phyloP scores from a whole-genome alignment of 352 stramenopile species.

The Phytopythium delawarense region DNA sequence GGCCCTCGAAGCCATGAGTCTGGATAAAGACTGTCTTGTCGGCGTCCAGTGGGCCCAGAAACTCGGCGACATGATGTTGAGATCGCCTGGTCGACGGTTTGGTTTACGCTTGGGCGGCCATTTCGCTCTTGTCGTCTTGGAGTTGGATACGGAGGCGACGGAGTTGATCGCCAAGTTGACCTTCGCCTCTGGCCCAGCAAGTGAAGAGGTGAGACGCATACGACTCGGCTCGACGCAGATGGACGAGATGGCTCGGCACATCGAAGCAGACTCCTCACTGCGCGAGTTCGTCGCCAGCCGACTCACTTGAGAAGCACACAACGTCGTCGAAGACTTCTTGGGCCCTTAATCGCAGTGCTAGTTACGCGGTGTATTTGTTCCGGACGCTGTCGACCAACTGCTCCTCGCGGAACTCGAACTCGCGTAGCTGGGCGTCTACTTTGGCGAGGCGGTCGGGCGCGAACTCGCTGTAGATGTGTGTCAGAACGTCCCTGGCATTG shows the following conservation, averaged over 20 bases:
- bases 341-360: no score
- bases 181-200: neutral
- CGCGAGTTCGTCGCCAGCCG: neutral
- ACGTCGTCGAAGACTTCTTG: neutral
- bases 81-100: neutral
- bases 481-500: slow-evolving; percentile 21
- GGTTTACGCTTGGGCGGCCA: neutral
- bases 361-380: slow-evolving; percentile 41
- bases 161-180: neutral
- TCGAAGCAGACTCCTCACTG: neutral
- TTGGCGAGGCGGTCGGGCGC: slow-evolving; percentile 56
- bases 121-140: neutral
- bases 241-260: neutral
- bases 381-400: slow-evolving; percentile 32
- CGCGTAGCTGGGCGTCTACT: slow-evolving; percentile 37
- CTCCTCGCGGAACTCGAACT: slow-evolving; percentile 46
- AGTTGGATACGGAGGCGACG: neutral
- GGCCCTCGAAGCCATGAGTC: neutral
- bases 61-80: neutral
- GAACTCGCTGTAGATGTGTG: slow-evolving; percentile 33
- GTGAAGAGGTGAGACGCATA: neutral
- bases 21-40: neutral
- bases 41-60: no score
- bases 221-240: neutral
- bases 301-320: neutral